These are phyloP conservation scores for Monosporozyma unispora DNA, from an alignment of 805 yeast genomes.

Conservation along the genomic window DNA sequence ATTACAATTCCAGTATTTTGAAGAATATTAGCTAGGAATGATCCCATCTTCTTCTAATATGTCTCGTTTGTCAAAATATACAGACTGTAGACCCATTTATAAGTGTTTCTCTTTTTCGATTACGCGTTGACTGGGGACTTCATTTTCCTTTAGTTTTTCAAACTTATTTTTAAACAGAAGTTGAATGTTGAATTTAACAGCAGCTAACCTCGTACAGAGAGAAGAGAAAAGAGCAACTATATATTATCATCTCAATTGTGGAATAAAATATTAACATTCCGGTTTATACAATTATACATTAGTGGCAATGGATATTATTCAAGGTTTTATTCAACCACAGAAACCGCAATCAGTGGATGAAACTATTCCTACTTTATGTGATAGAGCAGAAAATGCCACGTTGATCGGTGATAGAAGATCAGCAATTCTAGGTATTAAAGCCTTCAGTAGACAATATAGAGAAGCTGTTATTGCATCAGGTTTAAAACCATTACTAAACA, in stretches of 20 bases:
- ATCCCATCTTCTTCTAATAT: no score
- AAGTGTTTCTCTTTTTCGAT: neutral
- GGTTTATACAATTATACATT: neutral
- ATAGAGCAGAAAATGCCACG: conserved; percentile 75
- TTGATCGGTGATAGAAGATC: conserved; percentile 79
- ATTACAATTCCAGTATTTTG: no score
- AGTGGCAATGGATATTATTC: conserved; percentile 32
- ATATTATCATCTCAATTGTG: neutral
- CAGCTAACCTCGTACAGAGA: neutral
- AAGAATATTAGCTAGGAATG: no score
- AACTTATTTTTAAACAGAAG: neutral
- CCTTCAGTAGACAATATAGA: conserved; percentile 79
- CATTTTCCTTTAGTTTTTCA: neutral
- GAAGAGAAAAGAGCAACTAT: neutral
- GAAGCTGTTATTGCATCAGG: conserved; percentile 88
- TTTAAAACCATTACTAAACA: conserved; percentile 57
- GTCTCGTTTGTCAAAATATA: no score
- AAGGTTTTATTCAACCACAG: conserved; percentile 33
- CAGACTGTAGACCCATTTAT: neutral
- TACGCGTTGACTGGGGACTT: neutral
- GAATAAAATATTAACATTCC: neutral
- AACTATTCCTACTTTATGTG: conserved; percentile 81
- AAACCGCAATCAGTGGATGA: conserved; percentile 60
- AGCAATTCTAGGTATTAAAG: conserved; percentile 81
- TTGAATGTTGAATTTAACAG: neutral